phyloP scores from a whole-genome alignment of 371 early-diverging fungal genomes.

The Paraphysoderma sedebokerense region DNA sequence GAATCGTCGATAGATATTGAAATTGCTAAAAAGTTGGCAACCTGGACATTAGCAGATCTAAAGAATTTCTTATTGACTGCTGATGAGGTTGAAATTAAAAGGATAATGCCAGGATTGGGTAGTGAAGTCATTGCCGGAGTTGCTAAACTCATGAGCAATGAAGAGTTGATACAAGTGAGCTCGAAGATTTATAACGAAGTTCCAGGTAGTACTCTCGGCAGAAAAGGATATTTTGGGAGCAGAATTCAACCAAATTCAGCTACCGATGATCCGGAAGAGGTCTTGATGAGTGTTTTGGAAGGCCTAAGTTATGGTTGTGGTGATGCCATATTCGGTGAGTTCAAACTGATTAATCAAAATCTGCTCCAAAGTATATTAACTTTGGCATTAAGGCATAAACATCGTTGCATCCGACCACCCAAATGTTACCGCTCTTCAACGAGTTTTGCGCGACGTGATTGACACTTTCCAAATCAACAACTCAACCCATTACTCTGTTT shows the following conservation, averaged over 20 bases:
- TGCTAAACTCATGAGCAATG: conserved; percentile 1
- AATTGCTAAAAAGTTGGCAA: neutral
- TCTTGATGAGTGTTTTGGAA: neutral
- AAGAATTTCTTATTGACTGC: neutral
- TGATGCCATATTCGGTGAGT: neutral
- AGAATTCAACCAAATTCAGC: conserved; percentile 1
- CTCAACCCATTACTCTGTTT: neutral
- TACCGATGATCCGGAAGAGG: neutral
- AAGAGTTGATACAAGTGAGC: neutral
- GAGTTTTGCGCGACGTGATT: neutral
- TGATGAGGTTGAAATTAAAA: neutral
- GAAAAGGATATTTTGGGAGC: neutral
- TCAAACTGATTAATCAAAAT: neutral
- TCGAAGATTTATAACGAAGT: neutral
- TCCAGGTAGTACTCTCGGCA: neutral
- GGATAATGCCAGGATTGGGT: neutral
- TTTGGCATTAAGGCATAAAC: conserved; percentile 1
- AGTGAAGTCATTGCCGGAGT: conserved; percentile 1
- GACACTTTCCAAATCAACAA: neutral
- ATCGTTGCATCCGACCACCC: neutral
- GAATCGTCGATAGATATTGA: neutral
- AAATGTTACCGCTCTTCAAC: neutral
- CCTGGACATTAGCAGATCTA: neutral
- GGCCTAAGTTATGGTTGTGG: neutral
- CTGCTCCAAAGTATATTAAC: too few relatives aligned